Conservation (phyloP, 108 stramenopile species). For the Skeletonema marinoi region DNA sequence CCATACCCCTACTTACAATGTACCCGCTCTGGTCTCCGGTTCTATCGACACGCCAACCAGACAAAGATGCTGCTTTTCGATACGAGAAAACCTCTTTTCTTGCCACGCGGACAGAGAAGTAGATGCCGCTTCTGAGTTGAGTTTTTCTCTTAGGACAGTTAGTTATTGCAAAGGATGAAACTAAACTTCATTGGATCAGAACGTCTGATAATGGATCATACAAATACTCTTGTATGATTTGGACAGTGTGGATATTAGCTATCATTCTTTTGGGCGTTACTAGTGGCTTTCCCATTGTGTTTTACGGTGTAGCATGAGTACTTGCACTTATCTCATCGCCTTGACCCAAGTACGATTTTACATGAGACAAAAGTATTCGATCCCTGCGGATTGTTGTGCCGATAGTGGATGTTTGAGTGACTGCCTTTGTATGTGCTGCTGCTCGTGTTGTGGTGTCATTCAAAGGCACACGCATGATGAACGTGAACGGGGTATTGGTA, state of each 20-base stretch:
- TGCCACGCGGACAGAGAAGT: too few species aligned
- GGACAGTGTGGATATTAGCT: background rate
- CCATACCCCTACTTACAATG: too few species aligned
- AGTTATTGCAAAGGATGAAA: constrained; percentile 9
- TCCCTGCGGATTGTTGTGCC: background rate
- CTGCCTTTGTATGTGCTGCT: background rate
- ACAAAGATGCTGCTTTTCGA: too few species aligned
- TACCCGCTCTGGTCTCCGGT: too few species aligned
- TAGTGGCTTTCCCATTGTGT: background rate
- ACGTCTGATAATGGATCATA: background rate
- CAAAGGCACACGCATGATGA: constrained; percentile 16
- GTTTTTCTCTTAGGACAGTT: too few species aligned
- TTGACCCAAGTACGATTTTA: background rate
- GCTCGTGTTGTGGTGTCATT: background rate
- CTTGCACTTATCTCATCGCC: background rate
- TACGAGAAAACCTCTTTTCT: too few species aligned
- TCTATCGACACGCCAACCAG: too few species aligned
- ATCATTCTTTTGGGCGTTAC: background rate
- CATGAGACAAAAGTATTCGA: constrained; percentile 1
- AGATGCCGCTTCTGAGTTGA: too few species aligned
- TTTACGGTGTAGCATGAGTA: background rate
- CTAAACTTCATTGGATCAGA: background rate
- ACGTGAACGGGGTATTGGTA: background rate
- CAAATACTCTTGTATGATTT: background rate
- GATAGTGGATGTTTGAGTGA: constrained; percentile 1